phyloP scores from a whole-genome alignment of 495 filamentous ascomycete genomes.

The Daldinia caldariorum region DNA sequence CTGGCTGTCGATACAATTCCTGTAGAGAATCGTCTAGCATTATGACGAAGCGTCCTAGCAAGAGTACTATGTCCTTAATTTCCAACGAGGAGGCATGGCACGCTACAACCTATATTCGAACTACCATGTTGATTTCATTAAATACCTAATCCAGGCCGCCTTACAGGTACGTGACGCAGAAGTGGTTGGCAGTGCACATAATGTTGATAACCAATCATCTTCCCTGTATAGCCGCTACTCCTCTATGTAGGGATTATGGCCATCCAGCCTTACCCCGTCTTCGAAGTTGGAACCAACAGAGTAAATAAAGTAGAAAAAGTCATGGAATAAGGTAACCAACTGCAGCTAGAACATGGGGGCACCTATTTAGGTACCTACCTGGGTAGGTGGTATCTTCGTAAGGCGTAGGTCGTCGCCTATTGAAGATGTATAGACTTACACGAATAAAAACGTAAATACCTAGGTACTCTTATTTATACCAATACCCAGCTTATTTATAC shows the following conservation, averaged over 20 bases:
- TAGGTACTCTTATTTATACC: too few species aligned
- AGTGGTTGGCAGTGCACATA: neutral
- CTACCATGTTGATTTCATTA: neutral
- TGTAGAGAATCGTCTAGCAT: neutral
- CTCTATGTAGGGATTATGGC: neutral
- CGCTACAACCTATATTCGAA: neutral
- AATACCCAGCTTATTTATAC: too few species aligned
- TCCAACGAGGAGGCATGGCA: too few species aligned
- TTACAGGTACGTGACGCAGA: neutral
- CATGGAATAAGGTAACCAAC: neutral
- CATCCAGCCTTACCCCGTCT: neutral
- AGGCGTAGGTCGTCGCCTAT: too few species aligned
- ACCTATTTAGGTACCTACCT: too few species aligned
- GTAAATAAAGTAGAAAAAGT: neutral
- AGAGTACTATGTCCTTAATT: too few species aligned
- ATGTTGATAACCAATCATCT: slow-evolving; percentile 24
- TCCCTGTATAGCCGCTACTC: slow-evolving; percentile 1
- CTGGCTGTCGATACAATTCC: slow-evolving; percentile 19
- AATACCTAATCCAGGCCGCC: too few species aligned
- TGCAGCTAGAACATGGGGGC: too few species aligned
- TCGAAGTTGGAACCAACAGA: neutral
- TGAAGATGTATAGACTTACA: too few species aligned
- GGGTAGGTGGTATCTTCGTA: too few species aligned
- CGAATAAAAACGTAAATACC: too few species aligned
- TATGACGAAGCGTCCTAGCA: too few species aligned